These are phyloP conservation scores for Cercophora newfieldiana DNA, from an alignment of 495 filamentous ascomycete species.

Conservation along the genomic window DNA sequence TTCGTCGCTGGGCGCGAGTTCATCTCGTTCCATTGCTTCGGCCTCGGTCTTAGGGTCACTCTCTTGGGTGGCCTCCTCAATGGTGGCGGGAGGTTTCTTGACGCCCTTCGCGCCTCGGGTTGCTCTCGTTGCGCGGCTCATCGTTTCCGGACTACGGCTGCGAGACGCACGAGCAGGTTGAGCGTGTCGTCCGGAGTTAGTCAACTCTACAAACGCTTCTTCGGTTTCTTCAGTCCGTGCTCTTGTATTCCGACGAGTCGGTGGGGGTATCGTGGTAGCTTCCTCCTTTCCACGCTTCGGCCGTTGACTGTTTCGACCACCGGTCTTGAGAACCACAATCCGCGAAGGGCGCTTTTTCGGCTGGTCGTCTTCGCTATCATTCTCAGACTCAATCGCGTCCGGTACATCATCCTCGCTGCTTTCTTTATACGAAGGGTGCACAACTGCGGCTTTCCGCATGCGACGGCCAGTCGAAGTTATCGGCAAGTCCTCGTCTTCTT, in stretches of 20 bases:
- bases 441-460: conserved; percentile 61
- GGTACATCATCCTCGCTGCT: conserved; percentile 46
- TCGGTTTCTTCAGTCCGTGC: conserved; percentile 50
- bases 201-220: conserved; percentile 52
- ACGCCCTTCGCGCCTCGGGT: conserved; percentile 64
- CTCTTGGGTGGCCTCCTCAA: conserved; percentile 60
- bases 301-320: conserved; percentile 7
- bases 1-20: conserved; percentile 33
- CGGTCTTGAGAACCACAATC: conserved; percentile 34
- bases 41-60: conserved; percentile 36
- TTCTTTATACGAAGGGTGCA: conserved; percentile 48
- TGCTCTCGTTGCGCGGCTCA: conserved; percentile 42
- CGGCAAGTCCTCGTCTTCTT: conserved; percentile 61
- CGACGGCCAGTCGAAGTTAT: conserved; percentile 69
- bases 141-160: conserved; percentile 67
- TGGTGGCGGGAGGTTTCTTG: conserved; percentile 57
- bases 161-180: conserved; percentile 49
- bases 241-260: conserved; percentile 45
- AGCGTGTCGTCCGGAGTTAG: conserved; percentile 76
- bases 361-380: conserved; percentile 27
- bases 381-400: conserved; percentile 24
- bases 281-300: conserved; percentile 28
- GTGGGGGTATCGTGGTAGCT: conserved; percentile 18
- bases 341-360: conserved; percentile 29
- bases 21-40: conserved; percentile 33